Evolutionary conservation across 2,329 filamentous ascomycete species (phyloP), one percentile per base, ranked within the genome.

Genomic region (Fusarium piperis): DNA sequence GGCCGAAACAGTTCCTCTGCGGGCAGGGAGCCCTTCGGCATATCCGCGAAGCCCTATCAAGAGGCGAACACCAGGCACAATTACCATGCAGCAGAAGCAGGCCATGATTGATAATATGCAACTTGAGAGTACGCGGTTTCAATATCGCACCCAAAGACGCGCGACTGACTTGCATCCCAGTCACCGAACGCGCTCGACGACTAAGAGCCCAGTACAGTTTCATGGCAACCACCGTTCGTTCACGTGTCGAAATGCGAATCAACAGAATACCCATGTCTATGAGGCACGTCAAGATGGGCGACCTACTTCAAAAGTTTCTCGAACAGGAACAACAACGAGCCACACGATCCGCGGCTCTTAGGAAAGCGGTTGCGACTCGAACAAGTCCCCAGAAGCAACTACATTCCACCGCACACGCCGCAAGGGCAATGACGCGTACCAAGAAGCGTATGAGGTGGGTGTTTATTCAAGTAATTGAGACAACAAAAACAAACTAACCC

Each of bases 201-300:
- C 86, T 98, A 68, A 90, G 95, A 76, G 92, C 95, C 8, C 94
- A 97, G 80, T 97, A 97, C 83, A 92, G 92, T 65, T 88, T 97
- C 11, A 95, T 97, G 81, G 93, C 94, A 23, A 93, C 95, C 80
- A 93, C 93, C 70, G 87, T 98, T 39, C 90, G 93, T 68, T 91
- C 94, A 67, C 92, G 95, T 68, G 92, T 99, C 59, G 95, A 98
- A 81, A 93, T 97, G 83, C 93, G 96, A 82, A 89, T 98, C 80
- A 97, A 98, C 79, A 91, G 96, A 60, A 96, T 98, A 59, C 96
- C 96, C 9, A 88, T 90, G 75, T 88, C 91, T 16, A 83, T 97
- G 70, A 91, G 95, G 66, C 93, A 92, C 77, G 87, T 90, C 68
- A 97, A 90, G 64, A 95, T 99, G 87, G 90, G 91, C 62, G 95